Percentiles rank a stretch among this genome's conserved stretches.
phyloP scores from a whole-genome alignment of 1,284 basidiomycete species.

The Moniliella sp. region DNA sequence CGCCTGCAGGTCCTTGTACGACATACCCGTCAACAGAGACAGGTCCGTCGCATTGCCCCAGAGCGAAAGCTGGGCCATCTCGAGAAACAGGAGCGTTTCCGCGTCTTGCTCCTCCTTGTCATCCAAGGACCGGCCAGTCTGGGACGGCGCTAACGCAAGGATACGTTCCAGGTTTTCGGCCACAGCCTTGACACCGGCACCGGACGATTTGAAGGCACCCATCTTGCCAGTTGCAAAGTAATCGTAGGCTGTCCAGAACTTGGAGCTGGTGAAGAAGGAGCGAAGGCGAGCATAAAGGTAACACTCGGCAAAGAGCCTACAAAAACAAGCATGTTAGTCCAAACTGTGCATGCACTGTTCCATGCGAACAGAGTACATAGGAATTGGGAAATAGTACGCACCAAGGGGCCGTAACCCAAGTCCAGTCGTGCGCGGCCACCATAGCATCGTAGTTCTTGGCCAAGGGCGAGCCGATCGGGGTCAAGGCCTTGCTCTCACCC shows the following conservation, averaged over 20 bases:
- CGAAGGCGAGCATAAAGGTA: constrained; percentile 89
- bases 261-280: constrained; percentile 81
- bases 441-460: constrained; percentile 14
- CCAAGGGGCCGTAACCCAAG: constrained; percentile 77
- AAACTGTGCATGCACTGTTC: not conserved
- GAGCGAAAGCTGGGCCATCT: constrained; percentile 51
- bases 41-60: constrained; percentile 49
- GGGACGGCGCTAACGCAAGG: constrained; percentile 63
- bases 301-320: constrained; percentile 55
- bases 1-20: constrained; percentile 88
- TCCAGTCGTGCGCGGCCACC: constrained; percentile 37
- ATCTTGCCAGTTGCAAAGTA: constrained; percentile 43
- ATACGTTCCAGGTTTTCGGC: constrained; percentile 73
- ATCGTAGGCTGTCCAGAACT: constrained; percentile 57
- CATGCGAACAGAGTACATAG: not conserved
- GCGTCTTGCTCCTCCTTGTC: constrained; percentile 47
- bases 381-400: not conserved
- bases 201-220: constrained; percentile 81
- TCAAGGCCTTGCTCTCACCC: not conserved
- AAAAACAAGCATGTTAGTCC: too few species aligned
- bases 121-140: constrained; percentile 41
- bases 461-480: constrained; percentile 42
- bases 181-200: constrained; percentile 82
- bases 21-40: constrained; percentile 90
- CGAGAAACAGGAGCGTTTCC: constrained; percentile 74